Evolutionary conservation across 768 basidiomycete species (phyloP), one percentile per base, ranked within the genome.

Genomic region (Cystofilobasidium macerans): DNA sequence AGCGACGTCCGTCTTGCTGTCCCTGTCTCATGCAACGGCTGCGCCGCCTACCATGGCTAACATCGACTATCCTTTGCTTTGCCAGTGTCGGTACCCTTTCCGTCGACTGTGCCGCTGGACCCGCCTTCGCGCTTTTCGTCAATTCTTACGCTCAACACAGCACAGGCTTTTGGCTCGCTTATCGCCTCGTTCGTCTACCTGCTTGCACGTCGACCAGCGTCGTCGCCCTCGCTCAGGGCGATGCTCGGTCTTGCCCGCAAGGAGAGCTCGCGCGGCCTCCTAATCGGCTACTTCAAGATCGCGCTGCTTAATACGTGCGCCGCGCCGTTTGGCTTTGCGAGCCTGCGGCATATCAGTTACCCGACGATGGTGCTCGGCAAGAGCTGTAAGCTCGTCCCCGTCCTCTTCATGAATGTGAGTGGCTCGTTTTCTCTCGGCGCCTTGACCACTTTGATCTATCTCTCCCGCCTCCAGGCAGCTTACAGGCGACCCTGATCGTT

Each of bases 291-390:
- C 77, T 79, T 90, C 61, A 89, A 89, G 76, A 88, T 90, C 74
- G 84, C 93, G 28, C 73, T 87, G 28, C 86, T 91, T 76, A 89
- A 95, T 70, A 92, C 92, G 45, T 78, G 84, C 43, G 94, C 94
- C 1, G 88, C 91, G 26, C 95, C 94, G 3, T 94, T 98, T 74
- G 93, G 94, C 61, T 98, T 98, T 78, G 87, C 92, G 14, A 85
- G 92, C 6, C 85, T 98, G 48, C 85, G 89, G 30, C 89, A 94
- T 78, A 92, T 99, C 74, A 91, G 91, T 22, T 98, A 97, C 80
- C 95, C 95, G 58, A 91, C 94, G 51, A 94, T 97, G 88, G 93
- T 98, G 38, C 86, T 98, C 70, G 95, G 89, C 61, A 98, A 98
- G 72, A 68, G 67, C 57, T 98, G 95, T 82, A 98, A 98, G 75